Evolutionary conservation across 495 filamentous ascomycete genomes (phyloP), one percentile per base, ranked within the genome.

Genomic region (Penicillium herquei): DNA sequence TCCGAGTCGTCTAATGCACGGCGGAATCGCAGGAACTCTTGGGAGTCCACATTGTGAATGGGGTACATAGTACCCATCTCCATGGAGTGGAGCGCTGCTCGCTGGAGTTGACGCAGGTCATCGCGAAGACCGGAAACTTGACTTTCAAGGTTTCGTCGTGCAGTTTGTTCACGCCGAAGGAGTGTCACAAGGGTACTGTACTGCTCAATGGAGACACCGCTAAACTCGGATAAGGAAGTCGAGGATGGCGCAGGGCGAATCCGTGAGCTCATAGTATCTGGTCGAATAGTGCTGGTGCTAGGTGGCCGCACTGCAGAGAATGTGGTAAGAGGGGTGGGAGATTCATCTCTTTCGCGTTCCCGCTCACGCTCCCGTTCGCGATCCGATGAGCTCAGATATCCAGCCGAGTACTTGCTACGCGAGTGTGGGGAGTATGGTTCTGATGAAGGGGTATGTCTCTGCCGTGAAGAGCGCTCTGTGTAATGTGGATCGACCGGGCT

Each of bases 111-210:
- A 13, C 76, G 67, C 13, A 85, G 68, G 46, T 84, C 81, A 50
- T 81, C 76, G 39, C 80, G 78, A 1, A 85, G 69, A 31, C 65
- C 58, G 2, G 75, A 56, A 7, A 85, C 75, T 56, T 85, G 78
- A 44, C 69, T 67, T 63, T 85, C 82, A 2, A 84, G 67, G 35
- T 70, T 76, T 32, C 78, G 66, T 40, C 82, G 78, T 1, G 82
- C 81, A 6, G 72, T 76, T 51, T 84, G 80, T 52, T 85, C 82
- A 31, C 79, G 74, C 7, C 81, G 78, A 16, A 85, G 69, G 0
- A 83, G 70, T n/a, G 73, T 76, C 30, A 84, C 72, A 9, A 85
- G 67, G 0, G 79, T 76, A 54, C 74, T 82, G 59, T 83, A 84
- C 49, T 85, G 79, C 49, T 82, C 79, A 41, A 83, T 75, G 12